Base-by-base conservation (phyloP, 768 basidiomycete genomes). In the Baorangia bicolor region DNA sequence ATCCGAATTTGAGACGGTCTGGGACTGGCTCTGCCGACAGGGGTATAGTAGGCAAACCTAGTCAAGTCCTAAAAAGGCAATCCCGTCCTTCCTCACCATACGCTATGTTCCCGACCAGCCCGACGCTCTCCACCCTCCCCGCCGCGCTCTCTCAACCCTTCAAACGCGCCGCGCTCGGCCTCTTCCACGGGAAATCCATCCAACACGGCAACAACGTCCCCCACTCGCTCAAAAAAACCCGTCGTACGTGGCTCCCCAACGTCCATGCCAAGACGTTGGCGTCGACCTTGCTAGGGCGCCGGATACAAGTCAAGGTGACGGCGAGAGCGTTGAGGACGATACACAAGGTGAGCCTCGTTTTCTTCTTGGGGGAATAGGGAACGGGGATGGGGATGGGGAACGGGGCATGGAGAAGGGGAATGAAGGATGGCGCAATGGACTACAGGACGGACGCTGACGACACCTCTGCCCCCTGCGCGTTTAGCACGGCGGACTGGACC, bases 191-290 rank as follows among this genome's bases (percentile, higher is more conserved):
- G 16, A 88, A 86, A 68, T 82, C 76, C 51, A 90, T 86, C 63
- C 86, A 85, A 64, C 84, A 84, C 61, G 93, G 93, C 25, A 94
- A 94, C 78, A 94, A 87, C 66, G 91, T 94, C 45, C 92, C 93
- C 0, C 88, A 92, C 71, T 94, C 92, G 23, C 87, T 87, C 68
- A 82, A 88, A 69, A 94, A 94, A 76, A 94, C 94, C 25, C 86
- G 89, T 47, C 79, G 93, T 38, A 81, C 87, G 41, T 95, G 93
- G 93, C 77, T 92, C 12, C 93, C 93, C 34, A 95, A 95, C 72
- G 80, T 93, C 23, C 92, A 94, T 61, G 75, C 76, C 48, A 93
- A 94, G 71, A 81, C 85, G 2, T 63, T 94, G 42, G 80, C 75
- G 59, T 92, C 89, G 13, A 86, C 88, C 14, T 72, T 82, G 9